Conservation (phyloP, 2,329 filamentous ascomycete genomes). For the Penicillium freii region DNA sequence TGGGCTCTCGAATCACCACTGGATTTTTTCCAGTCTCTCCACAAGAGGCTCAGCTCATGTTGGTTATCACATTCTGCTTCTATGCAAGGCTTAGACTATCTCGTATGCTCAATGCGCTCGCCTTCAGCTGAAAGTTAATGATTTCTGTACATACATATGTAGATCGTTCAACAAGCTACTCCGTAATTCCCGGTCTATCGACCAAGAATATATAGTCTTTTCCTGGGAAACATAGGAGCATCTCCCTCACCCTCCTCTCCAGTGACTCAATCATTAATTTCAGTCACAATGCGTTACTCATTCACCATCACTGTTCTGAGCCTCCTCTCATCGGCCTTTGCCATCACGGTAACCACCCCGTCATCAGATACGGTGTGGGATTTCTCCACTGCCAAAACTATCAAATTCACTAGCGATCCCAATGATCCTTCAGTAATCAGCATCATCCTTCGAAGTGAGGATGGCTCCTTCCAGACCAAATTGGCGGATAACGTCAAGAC, state of each 20-base stretch:
- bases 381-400: slow-evolving; percentile 11
- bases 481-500: slow-evolving; percentile 15
- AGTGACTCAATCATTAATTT: neutral
- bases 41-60: slow-evolving; percentile 3
- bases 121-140: neutral
- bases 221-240: neutral
- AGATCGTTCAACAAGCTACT: neutral
- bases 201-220: neutral
- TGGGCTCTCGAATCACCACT: neutral
- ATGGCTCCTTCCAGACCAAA: slow-evolving; percentile 16
- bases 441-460: slow-evolving; percentile 10
- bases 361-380: slow-evolving; percentile 8
- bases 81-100: slow-evolving; percentile 2
- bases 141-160: neutral
- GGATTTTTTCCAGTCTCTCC: neutral
- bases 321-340: slow-evolving; percentile 9
- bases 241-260: neutral
- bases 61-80: neutral
- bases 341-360: slow-evolving; percentile 8
- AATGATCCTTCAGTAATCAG: slow-evolving; percentile 10
- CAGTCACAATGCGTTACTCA: slow-evolving; percentile 8
- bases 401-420: slow-evolving; percentile 8
- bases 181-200: neutral
- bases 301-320: slow-evolving; percentile 1
- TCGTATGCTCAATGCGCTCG: slow-evolving; percentile 7